Percentiles rank a stretch among this genome's conserved stretches.
Conservation (phyloP, 2,329 filamentous ascomycete genomes). For the Rosellinia necatrix region DNA sequence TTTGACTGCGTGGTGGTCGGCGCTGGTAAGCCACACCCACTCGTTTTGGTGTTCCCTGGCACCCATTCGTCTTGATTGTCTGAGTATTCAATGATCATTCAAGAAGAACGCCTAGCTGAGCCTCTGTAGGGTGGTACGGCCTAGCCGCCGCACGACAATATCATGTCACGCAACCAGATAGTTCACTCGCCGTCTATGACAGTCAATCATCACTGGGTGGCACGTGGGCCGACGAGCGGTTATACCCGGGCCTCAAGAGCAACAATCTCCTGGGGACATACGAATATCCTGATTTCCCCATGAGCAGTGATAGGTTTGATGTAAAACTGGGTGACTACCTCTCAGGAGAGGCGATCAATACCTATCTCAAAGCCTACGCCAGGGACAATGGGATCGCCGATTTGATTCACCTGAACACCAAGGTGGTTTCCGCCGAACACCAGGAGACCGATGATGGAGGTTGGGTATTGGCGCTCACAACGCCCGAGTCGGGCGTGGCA, state of each 20-base stretch:
- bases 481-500: constrained; percentile 22
- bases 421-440: constrained; percentile 56
- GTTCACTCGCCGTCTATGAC: constrained; percentile 63
- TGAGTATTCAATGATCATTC: not conserved
- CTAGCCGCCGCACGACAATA: constrained; percentile 66
- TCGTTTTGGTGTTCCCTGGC: not conserved
- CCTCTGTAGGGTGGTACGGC: constrained; percentile 54
- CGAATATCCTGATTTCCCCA: constrained; percentile 75
- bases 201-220: constrained; percentile 64
- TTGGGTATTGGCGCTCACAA: constrained; percentile 37
- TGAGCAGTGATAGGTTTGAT: constrained; percentile 58
- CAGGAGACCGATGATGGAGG: constrained; percentile 45
- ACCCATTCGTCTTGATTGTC: not conserved
- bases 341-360: constrained; percentile 58
- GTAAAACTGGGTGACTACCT: constrained; percentile 60
- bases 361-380: constrained; percentile 62
- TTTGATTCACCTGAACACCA: constrained; percentile 55
- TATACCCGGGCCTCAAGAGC: constrained; percentile 71
- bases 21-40: constrained; percentile 52
- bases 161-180: constrained; percentile 60
- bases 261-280: constrained; percentile 77
- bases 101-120: constrained; percentile 3
- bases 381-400: constrained; percentile 55
- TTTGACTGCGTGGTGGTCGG: constrained; percentile 55
- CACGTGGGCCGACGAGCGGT: constrained; percentile 68